Conservation (phyloP, 75 land plant species). For the Picea sitchensis region DNA sequence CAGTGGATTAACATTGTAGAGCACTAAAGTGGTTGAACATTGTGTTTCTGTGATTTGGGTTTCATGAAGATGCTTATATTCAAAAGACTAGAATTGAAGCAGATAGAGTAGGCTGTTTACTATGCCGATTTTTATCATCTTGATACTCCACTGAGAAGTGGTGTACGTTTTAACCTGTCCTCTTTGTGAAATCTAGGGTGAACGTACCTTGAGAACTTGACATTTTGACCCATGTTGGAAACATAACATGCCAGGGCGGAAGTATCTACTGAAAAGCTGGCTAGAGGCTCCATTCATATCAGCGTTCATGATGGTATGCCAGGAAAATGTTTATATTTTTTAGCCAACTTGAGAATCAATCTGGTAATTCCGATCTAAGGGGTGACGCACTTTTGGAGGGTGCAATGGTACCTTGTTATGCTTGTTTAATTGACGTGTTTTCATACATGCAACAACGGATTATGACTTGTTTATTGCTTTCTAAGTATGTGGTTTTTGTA, state of each 20-base stretch:
- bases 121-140: neutral
- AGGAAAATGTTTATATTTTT: constrained; percentile 9
- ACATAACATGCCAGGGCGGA: neutral
- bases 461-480: neutral
- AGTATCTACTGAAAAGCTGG: constrained; percentile 8
- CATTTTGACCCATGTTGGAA: neutral
- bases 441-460: neutral
- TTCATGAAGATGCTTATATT: no score
- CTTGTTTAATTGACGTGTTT: neutral
- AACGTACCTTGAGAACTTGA: constrained; percentile 7
- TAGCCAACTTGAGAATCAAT: constrained; percentile 3
- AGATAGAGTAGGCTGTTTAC: neutral
- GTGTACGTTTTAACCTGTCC: constrained; percentile 8
- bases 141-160: constrained; percentile 6
- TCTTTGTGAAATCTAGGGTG: constrained; percentile 11
- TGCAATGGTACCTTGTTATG: neutral
- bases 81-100: no score
- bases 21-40: no score
- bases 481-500: no score
- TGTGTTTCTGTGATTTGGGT: no score
- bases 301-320: constrained; percentile 5
- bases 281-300: constrained; percentile 12
- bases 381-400: neutral
- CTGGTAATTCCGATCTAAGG: neutral
- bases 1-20: no score